Evolutionary conservation across 768 basidiomycete genomes (phyloP).

Genomic region (Russula abietina): DNA sequence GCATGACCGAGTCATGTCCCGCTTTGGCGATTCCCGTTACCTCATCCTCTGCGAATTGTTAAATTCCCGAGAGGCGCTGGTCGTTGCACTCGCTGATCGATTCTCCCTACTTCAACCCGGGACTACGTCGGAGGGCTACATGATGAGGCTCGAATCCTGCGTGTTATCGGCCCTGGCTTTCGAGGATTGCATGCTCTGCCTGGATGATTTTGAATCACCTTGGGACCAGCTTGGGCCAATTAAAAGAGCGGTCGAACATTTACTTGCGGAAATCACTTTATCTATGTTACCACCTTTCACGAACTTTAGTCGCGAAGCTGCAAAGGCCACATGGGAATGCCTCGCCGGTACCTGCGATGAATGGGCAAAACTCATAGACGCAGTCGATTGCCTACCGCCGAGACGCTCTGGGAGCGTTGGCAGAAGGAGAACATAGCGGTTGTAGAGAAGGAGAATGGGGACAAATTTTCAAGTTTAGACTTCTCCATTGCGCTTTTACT

Average conservation of each 20-base stretch:
- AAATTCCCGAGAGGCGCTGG: constrained; percentile 17
- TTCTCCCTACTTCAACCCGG: constrained; percentile 21
- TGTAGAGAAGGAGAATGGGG: constrained; percentile 16
- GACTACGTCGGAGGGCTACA: constrained; percentile 1
- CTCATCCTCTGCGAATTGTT: constrained; percentile 34
- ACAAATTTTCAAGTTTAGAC: constrained; percentile 14
- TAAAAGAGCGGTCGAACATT: constrained; percentile 14
- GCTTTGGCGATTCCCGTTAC: constrained; percentile 28
- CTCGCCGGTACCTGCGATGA: constrained; percentile 13
- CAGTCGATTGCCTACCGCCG: constrained; percentile 15
- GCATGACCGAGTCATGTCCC: constrained; percentile 24
- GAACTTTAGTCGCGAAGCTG: constrained; percentile 10
- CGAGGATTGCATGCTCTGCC: constrained; percentile 31
- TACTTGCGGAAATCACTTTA: constrained; percentile 12
- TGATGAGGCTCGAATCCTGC: constrained; percentile 7
- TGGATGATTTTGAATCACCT: constrained; percentile 40
- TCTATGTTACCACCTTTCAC: constrained; percentile 19
- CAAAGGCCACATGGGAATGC: constrained; percentile 14
- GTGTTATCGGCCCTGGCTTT: constrained; percentile 16
- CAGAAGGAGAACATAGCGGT: constrained; percentile 15
- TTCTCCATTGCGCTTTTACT: constrained; percentile 19
- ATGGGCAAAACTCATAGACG: constrained; percentile 20
- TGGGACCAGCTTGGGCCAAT: constrained; percentile 29
- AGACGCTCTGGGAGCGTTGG: constrained; percentile 21
- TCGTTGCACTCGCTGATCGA: constrained; percentile 28